Evolutionary conservation across 129 eudicot genomes (phyloP).

Genomic region (Apium graveolens): DNA sequence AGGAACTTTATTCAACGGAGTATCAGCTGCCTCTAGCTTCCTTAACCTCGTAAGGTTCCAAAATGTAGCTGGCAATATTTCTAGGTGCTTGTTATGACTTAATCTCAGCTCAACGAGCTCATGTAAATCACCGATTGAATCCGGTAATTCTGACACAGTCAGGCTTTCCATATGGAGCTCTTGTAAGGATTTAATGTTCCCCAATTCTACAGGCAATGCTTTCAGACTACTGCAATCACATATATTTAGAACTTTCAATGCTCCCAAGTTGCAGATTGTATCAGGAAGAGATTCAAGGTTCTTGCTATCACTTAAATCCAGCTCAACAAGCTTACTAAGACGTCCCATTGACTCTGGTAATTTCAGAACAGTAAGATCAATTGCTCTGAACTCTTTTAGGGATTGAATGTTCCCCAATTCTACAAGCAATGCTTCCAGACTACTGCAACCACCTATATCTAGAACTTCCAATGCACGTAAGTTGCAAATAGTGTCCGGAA

Average conservation of each 20-base stretch:
- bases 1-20: not conserved
- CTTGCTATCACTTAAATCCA: not conserved
- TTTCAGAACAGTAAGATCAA: not conserved
- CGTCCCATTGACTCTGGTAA: not conserved
- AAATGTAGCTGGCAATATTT: not conserved
- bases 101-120: not conserved
- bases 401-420: not conserved
- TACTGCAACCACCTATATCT: too few species aligned
- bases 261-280: not conserved
- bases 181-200: not conserved
- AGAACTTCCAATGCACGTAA: not conserved
- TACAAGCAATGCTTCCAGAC: not conserved
- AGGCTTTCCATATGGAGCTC: not conserved
- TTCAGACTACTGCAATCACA: not conserved
- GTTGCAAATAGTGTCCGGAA: slow-evolving; percentile 4
- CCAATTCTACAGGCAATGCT: not conserved
- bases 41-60: not conserved
- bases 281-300: not conserved
- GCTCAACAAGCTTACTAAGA: not conserved
- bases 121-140: not conserved
- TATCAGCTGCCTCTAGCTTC: not conserved
- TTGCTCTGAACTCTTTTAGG: not conserved
- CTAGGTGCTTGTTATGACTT: not conserved
- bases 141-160: not conserved
- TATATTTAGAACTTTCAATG: not conserved